These are phyloP conservation scores for Larix kaempferi DNA, from an alignment of 75 land plant genomes.

Conservation along the genomic window DNA sequence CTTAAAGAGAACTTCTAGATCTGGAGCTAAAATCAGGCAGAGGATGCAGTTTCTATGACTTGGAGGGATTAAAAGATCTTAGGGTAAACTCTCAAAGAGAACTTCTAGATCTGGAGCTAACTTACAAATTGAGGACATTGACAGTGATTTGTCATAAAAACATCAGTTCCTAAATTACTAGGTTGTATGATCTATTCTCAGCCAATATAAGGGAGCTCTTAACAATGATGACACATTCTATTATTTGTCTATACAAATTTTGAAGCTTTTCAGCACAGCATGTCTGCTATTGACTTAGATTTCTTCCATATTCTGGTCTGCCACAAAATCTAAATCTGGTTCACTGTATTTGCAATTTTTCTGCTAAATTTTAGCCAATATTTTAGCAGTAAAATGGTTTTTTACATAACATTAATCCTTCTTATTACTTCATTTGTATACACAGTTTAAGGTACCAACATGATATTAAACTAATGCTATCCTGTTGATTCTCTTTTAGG, in stretches of 20 bases:
- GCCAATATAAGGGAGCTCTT: background rate
- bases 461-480: background rate
- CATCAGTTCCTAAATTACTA: background rate
- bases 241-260: background rate
- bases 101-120: background rate
- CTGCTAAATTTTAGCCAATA: background rate
- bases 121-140: background rate
- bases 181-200: background rate
- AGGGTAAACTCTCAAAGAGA: background rate
- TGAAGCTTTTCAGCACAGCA: background rate
- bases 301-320: background rate
- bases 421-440: background rate
- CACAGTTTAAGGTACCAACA: background rate
- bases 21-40: too few relatives aligned
- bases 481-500: constrained; percentile 36
- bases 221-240: background rate
- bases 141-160: background rate
- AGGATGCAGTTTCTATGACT: background rate
- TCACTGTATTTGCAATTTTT: background rate
- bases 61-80: background rate
- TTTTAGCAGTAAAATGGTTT: background rate
- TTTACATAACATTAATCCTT: background rate
- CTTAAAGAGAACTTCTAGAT: too few relatives aligned
- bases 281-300: background rate
- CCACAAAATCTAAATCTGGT: background rate